Evolutionary conservation across 1,284 basidiomycete species (phyloP).

Genomic region (Ceratobasidium sp.): DNA sequence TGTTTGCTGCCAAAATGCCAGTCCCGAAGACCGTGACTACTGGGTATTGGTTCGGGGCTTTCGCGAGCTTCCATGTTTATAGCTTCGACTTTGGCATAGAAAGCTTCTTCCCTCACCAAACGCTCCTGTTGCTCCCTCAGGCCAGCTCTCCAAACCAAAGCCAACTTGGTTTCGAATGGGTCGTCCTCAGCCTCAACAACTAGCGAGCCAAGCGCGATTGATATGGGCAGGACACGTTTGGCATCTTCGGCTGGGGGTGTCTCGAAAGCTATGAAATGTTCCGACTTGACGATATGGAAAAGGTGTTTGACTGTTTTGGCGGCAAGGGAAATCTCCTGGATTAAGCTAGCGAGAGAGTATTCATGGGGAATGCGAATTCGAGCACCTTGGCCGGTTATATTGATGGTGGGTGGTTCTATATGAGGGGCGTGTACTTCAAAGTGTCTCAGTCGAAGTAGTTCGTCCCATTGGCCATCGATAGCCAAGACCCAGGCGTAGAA

Average conservation of each 20-base stretch:
- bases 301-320: conserved; percentile 80
- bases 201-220: conserved; percentile 71
- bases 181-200: conserved; percentile 90
- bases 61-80: conserved; percentile 60
- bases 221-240: conserved; percentile 77
- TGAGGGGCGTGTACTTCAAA: conserved; percentile 65
- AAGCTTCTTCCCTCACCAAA: conserved; percentile 83
- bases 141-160: conserved; percentile 83
- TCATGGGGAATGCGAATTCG: conserved; percentile 84
- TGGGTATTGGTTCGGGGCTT: conserved; percentile 31
- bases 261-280: conserved; percentile 65
- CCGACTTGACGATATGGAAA: conserved; percentile 62
- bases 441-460: conserved; percentile 75
- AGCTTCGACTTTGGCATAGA: conserved; percentile 79
- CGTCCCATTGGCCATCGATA: conserved; percentile 76
- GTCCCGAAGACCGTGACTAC: conserved; percentile 19
- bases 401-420: conserved; percentile 53
- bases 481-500: conserved; percentile 62
- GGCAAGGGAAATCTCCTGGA: conserved; percentile 74
- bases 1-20: conserved; percentile 69
- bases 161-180: conserved; percentile 84
- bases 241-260: conserved; percentile 76
- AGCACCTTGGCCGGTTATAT: conserved; percentile 73
- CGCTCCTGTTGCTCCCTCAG: conserved; percentile 81
- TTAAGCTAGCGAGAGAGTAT: conserved; percentile 79